Evolutionary conservation across 208 protist genomes (phyloP), one percentile per base, ranked within the genome.

Genomic region (Spongospora subterranea): DNA sequence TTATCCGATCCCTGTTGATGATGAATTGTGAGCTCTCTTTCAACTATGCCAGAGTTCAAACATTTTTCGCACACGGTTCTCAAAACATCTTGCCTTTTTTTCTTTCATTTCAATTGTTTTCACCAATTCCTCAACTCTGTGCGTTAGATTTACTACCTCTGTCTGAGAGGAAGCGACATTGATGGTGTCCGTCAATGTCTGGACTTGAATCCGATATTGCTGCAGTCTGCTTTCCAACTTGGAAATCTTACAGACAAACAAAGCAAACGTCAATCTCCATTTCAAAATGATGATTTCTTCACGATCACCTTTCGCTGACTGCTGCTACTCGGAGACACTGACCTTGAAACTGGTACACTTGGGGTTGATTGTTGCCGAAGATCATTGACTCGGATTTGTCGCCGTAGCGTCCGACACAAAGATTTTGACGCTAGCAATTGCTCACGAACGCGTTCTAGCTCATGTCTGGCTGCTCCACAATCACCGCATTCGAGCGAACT

Each of bases 221-320:
- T 82, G 71, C 17, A 82, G 35, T 35, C 35, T 82, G 71, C n/a
- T 82, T 35, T 82, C 71, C 13, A 82, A 43, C n/a, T 43, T 35
- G 35, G 50, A 6, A 60, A 60, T 60, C 50, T 6, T 24, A 6
- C 24, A 24, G 13, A 60, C 24, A 60, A 29, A 60, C 24, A 60
- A 60, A 60, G 6, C 24, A 6, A 60, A 29, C 50, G 6, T 60
- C 50, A 60, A 24, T 60, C n/a, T n/a, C n/a, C n/a, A n/a, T n/a
- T n/a, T n/a, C n/a, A n/a, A 60, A 24, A 60, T 60, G 50, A 60
- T 60, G 50, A 60, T 24, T 60, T 24, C 24, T 60, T 60, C 50
- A 60, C 24, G 50, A 29, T 60, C 50, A 60, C 50, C 50, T 29
- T 60, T 24, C 13, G 50, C 50, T n/a, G n/a, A n/a, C n/a, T n/a